Evolutionary conservation across 495 filamentous ascomycete genomes (phyloP).

Genomic region (Cairneyella variabilis): DNA sequence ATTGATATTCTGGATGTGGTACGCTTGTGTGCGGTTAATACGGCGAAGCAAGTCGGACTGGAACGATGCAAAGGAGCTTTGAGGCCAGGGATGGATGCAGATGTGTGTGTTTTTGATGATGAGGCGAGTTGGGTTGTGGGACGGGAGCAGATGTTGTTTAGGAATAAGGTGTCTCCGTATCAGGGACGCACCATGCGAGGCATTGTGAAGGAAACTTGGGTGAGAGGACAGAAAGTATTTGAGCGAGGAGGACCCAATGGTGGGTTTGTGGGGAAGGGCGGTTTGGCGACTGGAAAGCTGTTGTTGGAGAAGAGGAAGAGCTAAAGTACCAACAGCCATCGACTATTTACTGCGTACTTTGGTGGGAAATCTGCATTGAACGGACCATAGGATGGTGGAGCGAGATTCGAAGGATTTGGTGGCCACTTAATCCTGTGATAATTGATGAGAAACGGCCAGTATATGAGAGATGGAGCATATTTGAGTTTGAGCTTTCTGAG

Average conservation of each 20-base stretch:
- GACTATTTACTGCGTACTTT: too few species aligned
- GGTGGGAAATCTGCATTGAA: too few species aligned
- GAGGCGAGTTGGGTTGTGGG: constrained; percentile 68
- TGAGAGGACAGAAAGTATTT: constrained; percentile 76
- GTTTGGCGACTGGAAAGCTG: constrained; percentile 50
- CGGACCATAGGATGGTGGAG: too few species aligned
- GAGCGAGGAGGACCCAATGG: constrained; percentile 40
- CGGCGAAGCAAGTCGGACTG: constrained; percentile 88
- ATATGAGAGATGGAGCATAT: too few species aligned
- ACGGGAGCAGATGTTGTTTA: constrained; percentile 73
- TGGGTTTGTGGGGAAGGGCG: constrained; percentile 58
- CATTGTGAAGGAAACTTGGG: constrained; percentile 84
- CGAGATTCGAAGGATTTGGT: too few species aligned
- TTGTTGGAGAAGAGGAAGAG: constrained; percentile 39
- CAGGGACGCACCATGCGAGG: constrained; percentile 78
- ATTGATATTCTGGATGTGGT: constrained; percentile 68
- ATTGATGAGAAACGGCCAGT: too few species aligned
- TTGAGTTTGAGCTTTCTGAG: too few species aligned
- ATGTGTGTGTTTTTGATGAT: constrained; percentile 91
- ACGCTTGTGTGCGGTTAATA: constrained; percentile 79
- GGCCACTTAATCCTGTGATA: too few species aligned
- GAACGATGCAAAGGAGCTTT: constrained; percentile 77
- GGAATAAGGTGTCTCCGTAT: constrained; percentile 93
- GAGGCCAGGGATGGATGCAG: constrained; percentile 81
- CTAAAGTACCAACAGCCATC: not conserved